Evolutionary conservation across 1,284 basidiomycete species (phyloP).

Genomic region (Microbotryomycetes sp.): DNA sequence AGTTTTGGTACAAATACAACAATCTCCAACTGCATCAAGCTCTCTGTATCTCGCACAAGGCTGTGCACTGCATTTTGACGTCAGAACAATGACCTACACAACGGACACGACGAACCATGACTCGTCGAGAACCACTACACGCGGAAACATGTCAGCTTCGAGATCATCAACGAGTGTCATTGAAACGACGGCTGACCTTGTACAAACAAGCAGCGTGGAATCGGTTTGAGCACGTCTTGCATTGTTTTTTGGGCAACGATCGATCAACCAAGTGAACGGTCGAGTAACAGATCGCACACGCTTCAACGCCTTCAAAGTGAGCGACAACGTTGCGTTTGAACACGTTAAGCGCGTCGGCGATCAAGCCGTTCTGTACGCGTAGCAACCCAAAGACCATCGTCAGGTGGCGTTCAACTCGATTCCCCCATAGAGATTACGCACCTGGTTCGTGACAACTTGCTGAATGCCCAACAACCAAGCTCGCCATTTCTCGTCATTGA

Average conservation of each 20-base stretch:
- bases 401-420: neutral
- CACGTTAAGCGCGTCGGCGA: conserved; percentile 81
- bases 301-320: conserved; percentile 88
- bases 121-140: conserved; percentile 77
- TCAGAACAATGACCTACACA: conserved; percentile 62
- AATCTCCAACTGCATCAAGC: too few relatives aligned
- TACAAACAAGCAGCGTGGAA: conserved; percentile 91
- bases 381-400: neutral
- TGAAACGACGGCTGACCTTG: conserved; percentile 52
- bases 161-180: neutral
- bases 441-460: conserved; percentile 81
- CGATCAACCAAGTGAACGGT: conserved; percentile 90
- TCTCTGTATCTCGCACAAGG: too few relatives aligned
- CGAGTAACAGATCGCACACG: conserved; percentile 76
- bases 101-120: conserved; percentile 81
- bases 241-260: conserved; percentile 81
- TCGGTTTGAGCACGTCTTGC: conserved; percentile 66
- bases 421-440: conserved; percentile 43
- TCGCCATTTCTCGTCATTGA: conserved; percentile 84
- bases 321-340: conserved; percentile 91
- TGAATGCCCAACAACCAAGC: conserved; percentile 91
- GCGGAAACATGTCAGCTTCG: neutral
- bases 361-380: conserved; percentile 66
- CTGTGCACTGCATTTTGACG: neutral
- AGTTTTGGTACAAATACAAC: too few relatives aligned